Evolutionary conservation across 1,139 yeast species (phyloP), one percentile per base, ranked within the genome.

Genomic region (Kodamaea plutei): DNA sequence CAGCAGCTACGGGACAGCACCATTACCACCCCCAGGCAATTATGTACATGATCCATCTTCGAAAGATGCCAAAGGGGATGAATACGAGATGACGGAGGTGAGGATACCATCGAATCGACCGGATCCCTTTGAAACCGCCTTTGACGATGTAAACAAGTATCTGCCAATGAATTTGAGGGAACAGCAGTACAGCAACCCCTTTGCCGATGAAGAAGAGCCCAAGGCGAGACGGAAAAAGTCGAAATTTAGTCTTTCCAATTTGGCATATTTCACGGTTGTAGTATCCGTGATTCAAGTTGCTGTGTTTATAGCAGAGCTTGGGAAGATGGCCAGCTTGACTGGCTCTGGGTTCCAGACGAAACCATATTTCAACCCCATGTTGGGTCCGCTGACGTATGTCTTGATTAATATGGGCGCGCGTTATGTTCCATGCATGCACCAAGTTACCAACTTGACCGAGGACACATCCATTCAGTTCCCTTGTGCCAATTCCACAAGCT

Each of bases 301-400:
- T 7, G 81, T 81, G 11, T 82, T 82, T 47, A 66, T 81, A n/a
- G 82, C 71, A n/a, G 89, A 82, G 50, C 55, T 83, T 27, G 72
- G 64, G 6, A 64, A 60, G 37, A 77, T 78, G 84, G 68, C 79
- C 4, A 45, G 54, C 6, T 58, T 76, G 28, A 81, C 89, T 0
- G 87, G 87, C 2, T 68, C 76, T 4, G 79, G 84, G 2, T 73
- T 82, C 40, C 85, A 78, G 50, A 77, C 85, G 1, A 55, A 77
- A 43, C 91, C 91, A 3, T 71, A 76, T 37, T 79, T 82, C 58
- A 82, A 82, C 49, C 89, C 89, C 7, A 81, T 82, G 89, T 56
- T 82, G 28, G 91, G 91, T 1, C 91, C 91, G n/a, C 79, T 87
- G 2, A 61, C 80, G 0, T 79, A 79, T 45, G 58, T 80, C 6